Percentiles rank a stretch among this genome's conserved stretches.
phyloP scores from a whole-genome alignment of 768 basidiomycete species.

The Dictyophora rubrovolvata region DNA sequence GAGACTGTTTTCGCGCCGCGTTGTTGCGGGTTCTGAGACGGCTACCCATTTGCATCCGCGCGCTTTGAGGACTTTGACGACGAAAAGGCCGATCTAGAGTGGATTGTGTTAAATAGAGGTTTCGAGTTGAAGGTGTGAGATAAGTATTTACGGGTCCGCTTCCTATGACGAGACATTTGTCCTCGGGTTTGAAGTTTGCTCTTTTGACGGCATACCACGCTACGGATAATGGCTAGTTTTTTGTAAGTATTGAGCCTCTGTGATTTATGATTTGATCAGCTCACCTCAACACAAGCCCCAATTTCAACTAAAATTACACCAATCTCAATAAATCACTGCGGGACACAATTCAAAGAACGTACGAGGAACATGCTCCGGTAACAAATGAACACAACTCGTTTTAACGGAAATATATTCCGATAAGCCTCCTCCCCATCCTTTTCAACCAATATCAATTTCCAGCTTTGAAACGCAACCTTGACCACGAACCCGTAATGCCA shows the following conservation, averaged over 20 bases:
- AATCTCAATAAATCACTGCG: neutral
- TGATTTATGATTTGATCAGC: neutral
- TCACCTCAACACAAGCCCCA: slow-evolving; percentile 33
- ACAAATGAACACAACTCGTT: slow-evolving; percentile 25
- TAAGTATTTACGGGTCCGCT: slow-evolving; percentile 31
- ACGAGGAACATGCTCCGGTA: slow-evolving; percentile 31
- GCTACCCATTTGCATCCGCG: slow-evolving; percentile 23
- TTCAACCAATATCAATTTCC: neutral
- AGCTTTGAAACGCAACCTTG: too few relatives aligned
- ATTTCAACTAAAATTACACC: slow-evolving; percentile 29
- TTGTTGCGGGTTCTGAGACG: slow-evolving; percentile 31
- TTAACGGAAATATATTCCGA: slow-evolving; percentile 32
- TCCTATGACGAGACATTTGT: slow-evolving; percentile 32
- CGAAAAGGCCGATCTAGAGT: slow-evolving; percentile 29
- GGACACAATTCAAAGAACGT: slow-evolving; percentile 11
- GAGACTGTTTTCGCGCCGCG: slow-evolving; percentile 28
- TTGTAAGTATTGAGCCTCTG: neutral
- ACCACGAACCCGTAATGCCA: slow-evolving; percentile 17
- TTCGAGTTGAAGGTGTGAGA: neutral
- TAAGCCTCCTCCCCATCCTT: slow-evolving; percentile 34
- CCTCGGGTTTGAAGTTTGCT: slow-evolving; percentile 27
- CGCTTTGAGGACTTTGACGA: slow-evolving; percentile 29
- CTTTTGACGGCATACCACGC: slow-evolving; percentile 36
- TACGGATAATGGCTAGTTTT: slow-evolving; percentile 29
- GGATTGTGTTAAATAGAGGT: neutral